A percentile compares a stretch with the other conserved stretches of the same genome.
phyloP scores from a whole-genome alignment of 805 yeast species.

The Starmerella khaoyaiensis region DNA sequence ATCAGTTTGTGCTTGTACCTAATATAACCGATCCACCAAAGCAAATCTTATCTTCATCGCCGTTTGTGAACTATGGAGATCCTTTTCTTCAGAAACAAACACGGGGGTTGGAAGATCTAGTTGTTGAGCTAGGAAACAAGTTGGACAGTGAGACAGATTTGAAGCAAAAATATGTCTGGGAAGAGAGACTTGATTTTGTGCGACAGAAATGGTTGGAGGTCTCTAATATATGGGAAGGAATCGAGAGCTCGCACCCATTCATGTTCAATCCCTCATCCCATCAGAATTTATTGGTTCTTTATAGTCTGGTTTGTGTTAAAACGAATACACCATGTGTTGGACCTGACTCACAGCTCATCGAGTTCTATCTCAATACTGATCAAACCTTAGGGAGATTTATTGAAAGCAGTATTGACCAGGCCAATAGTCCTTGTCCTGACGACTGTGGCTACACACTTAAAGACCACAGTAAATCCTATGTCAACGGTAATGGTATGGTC shows the following conservation, averaged over 20 bases:
- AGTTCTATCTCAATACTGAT: constrained; percentile 83
- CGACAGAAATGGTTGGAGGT: constrained; percentile 30
- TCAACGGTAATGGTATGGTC: constrained; percentile 73
- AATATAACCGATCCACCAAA: constrained; percentile 22
- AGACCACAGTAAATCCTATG: constrained; percentile 77
- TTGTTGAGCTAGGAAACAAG: constrained; percentile 16
- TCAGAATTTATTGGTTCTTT: constrained; percentile 64
- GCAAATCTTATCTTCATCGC: constrained; percentile 60
- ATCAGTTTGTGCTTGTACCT: constrained; percentile 42
- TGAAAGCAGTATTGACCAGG: constrained; percentile 63
- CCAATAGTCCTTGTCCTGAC: constrained; percentile 56
- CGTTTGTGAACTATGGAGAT: constrained; percentile 59
- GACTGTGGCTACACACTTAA: constrained; percentile 60
- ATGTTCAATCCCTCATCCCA: constrained; percentile 59
- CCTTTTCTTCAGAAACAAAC: constrained; percentile 53
- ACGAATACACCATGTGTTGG: constrained; percentile 89
- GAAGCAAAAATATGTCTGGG: constrained; percentile 23
- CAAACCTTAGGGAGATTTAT: constrained; percentile 79
- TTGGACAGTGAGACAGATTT: constrained; percentile 1
- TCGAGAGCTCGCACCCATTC: constrained; percentile 39
- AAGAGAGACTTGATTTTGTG: constrained; percentile 24
- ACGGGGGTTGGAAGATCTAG: constrained; percentile 37
- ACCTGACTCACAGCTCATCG: constrained; percentile 72
- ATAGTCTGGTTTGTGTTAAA: constrained; percentile 68
- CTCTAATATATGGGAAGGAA: constrained; percentile 56